Base-by-base conservation (phyloP, 257 asterid species). In the Galeopsis tetrahit region DNA sequence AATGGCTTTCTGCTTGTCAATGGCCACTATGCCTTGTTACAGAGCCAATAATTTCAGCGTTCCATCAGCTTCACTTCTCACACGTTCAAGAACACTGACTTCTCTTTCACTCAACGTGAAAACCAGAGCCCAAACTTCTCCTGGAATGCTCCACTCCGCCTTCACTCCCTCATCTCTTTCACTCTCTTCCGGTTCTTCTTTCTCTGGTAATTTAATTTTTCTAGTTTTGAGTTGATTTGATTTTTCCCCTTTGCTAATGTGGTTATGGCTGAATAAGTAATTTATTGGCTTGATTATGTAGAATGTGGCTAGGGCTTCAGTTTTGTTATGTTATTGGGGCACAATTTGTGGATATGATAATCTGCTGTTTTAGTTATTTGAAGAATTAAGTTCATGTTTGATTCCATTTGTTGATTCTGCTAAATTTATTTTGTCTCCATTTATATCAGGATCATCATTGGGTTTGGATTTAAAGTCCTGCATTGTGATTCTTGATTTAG, bases 1-100 rank as follows among this genome's bases (percentile, higher is more conserved):
- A 79, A 92, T 89, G 96, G 96, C 96, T 43, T 82, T 75, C 70
- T 85, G 86, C 49, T 38, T 89, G 74, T 82, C 97, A 71, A 75
- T 82, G 83, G 90, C 83, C 44, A 31, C 77, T 51, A 64, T 40
- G 52, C 14, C 70, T 40, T 65, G 76, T 79, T 59, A 71, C 80
- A 52, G 79, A 66, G 79, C 64, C 42, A 69, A 2, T 21, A 72
- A 28, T 67, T 44, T 62, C 10, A 72, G 13, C 35, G 4, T 35
- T 7, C 89, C 95, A 36, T 83, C 90, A 35, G 93, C 96, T 80
- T 92, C 97, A 21, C 81, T 85, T 31, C 73, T 73, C 34, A 66
- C 87, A 2, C 91, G 86, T 63, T 74, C 86, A 28, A 85, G 79
- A 76, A 68, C 88, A 4, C 69, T 69, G 34, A 38, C 71, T 51